A percentile compares a stretch with the other conserved stretches of the same genome.
Evolutionary conservation across 352 stramenopile species (phyloP).

Genomic region (Blastocystis sp.): DNA sequence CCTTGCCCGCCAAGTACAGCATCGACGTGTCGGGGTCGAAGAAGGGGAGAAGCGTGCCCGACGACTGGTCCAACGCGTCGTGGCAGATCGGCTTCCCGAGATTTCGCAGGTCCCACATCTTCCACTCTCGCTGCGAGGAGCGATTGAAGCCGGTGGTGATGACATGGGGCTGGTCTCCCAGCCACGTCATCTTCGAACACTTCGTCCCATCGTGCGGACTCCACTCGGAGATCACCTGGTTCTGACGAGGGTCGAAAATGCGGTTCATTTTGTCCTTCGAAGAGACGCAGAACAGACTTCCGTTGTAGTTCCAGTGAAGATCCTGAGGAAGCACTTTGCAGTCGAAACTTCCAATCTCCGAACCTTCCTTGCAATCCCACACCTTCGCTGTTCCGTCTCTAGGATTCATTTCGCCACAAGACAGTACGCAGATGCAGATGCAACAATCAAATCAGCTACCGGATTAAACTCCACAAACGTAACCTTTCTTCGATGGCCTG

Average conservation of each 20-base stretch:
- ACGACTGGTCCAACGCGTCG: constrained; percentile 71
- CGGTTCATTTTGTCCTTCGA: constrained; percentile 97
- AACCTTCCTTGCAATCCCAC: constrained; percentile 93
- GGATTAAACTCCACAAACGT: constrained; percentile 95
- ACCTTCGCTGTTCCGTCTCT: constrained; percentile 80
- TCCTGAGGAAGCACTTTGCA: constrained; percentile 82
- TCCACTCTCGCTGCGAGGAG: constrained; percentile 83
- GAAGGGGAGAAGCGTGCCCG: constrained; percentile 96
- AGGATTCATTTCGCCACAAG: not conserved
- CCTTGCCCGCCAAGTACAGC: constrained; percentile 93
- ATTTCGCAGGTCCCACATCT: constrained; percentile 82
- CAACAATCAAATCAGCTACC: constrained; percentile 90
- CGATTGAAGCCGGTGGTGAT: constrained; percentile 93
- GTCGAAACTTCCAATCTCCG: constrained; percentile 72
- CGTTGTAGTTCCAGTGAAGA: constrained; percentile 92
- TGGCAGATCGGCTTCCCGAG: constrained; percentile 63
- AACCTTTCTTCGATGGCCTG: constrained; percentile 86
- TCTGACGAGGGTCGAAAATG: constrained; percentile 86
- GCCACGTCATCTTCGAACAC: constrained; percentile 90
- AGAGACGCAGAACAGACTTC: constrained; percentile 83
- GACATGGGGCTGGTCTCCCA: constrained; percentile 90
- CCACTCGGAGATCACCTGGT: constrained; percentile 57
- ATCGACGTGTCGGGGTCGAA: constrained; percentile 94
- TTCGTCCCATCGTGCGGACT: constrained; percentile 92
- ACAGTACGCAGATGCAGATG: constrained; percentile 81